Evolutionary conservation across 148 eudicot genomes (phyloP).

Genomic region (Vaccinium darrowii): DNA sequence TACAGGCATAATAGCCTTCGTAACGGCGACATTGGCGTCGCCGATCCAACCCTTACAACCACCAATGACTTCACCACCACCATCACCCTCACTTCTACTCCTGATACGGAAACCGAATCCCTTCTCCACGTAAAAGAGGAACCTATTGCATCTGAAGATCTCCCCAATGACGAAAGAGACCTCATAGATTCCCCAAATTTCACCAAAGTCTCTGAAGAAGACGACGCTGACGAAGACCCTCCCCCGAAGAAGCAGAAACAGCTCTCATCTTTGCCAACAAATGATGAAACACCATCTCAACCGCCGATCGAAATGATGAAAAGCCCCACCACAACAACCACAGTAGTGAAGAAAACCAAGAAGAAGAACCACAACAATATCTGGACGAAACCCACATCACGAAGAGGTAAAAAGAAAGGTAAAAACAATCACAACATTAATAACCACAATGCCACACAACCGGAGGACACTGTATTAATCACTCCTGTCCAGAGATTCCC

Average conservation of each 20-base stretch:
- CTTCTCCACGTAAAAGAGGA: conserved; percentile 20
- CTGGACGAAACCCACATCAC: conserved; percentile 55
- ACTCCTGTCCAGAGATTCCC: conserved; percentile 70
- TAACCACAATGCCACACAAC: conserved; percentile 17
- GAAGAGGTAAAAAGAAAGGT: conserved; percentile 61
- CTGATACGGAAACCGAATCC: conserved; percentile 18
- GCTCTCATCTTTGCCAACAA: conserved; percentile 23
- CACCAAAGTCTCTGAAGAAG: conserved; percentile 25
- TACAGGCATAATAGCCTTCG: neutral
- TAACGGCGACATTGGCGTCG: neutral
- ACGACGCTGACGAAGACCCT: conserved; percentile 20
- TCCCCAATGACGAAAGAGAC: conserved; percentile 23
- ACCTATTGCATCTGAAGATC: conserved; percentile 31
- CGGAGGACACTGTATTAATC: conserved; percentile 49
- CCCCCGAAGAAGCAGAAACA: conserved; percentile 39
- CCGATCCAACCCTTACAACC: conserved; percentile 1
- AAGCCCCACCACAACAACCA: neutral
- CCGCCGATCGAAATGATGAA: conserved; percentile 30
- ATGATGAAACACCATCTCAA: conserved; percentile 15
- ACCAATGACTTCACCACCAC: neutral
- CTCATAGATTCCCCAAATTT: conserved; percentile 25
- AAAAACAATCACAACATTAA: conserved; percentile 26
- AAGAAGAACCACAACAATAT: conserved; percentile 55
- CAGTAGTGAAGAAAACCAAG: conserved; percentile 34
- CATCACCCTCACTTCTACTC: conserved; percentile 8